Conservation (phyloP, 2,329 filamentous ascomycete species). For the Paramyrothecium sp. region DNA sequence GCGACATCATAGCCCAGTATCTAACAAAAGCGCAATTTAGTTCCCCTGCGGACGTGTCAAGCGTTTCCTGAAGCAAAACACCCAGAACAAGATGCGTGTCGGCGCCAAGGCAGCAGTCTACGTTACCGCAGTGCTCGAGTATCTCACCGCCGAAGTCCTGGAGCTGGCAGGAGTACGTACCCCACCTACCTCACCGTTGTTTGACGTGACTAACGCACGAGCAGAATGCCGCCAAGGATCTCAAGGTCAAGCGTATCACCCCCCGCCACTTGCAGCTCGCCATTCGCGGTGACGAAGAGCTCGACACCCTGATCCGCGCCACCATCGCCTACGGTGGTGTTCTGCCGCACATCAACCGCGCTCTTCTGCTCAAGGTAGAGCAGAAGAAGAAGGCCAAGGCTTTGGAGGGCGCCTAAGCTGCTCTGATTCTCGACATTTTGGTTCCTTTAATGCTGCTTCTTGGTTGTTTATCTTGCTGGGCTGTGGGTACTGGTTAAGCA, state of each 20-base stretch:
- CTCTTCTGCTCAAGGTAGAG: slow-evolving; percentile 91
- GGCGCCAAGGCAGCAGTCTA: slow-evolving; percentile 98
- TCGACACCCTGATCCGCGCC: slow-evolving; percentile 94
- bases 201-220: slow-evolving; percentile 15
- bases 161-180: slow-evolving; percentile 83
- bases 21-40: slow-evolving; percentile 48
- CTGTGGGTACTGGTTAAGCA: neutral
- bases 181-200: slow-evolving; percentile 5
- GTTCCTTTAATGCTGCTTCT: neutral
- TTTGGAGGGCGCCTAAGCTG: slow-evolving; percentile 37
- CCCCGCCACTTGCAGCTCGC: slow-evolving; percentile 96
- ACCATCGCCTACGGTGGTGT: slow-evolving; percentile 99
- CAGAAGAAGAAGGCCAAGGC: slow-evolving; percentile 86
- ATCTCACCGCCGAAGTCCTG: slow-evolving; percentile 95
- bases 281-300: slow-evolving; percentile 96
- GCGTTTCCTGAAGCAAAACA: slow-evolving; percentile 99
- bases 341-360: slow-evolving; percentile 97
- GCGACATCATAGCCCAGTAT: neutral
- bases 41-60: slow-evolving; percentile 99
- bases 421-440: neutral
- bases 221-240: slow-evolving; percentile 97
- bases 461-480: neutral
- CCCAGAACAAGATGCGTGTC: slow-evolving; percentile 99
- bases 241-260: slow-evolving; percentile 99
- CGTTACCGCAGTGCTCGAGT: slow-evolving; percentile 96